Evolutionary conservation across 2,329 filamentous ascomycete genomes (phyloP).

Genomic region (Paramyrothecium sp.): DNA sequence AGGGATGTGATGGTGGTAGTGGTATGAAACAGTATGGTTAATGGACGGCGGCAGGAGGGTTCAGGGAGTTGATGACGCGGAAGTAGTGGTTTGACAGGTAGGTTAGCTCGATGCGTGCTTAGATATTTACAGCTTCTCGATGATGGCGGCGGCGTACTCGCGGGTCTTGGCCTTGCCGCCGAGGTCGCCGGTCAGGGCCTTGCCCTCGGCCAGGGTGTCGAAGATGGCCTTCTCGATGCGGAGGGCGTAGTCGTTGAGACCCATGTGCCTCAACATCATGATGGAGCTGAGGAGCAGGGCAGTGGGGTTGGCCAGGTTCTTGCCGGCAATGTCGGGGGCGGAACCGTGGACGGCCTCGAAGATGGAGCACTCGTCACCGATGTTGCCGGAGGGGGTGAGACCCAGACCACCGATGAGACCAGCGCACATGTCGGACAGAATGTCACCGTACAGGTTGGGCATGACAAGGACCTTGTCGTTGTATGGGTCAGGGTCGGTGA

Average conservation of each 20-base stretch:
- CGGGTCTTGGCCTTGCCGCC: conserved; percentile 94
- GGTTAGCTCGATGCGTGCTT: not conserved
- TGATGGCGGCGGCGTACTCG: conserved; percentile 93
- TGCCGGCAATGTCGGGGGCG: conserved; percentile 93
- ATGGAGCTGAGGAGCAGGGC: conserved; percentile 92
- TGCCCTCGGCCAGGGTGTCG: conserved; percentile 92
- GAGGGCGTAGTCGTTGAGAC: conserved; percentile 76
- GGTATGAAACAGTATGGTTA: too few species aligned
- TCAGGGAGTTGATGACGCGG: not conserved
- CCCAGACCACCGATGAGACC: conserved; percentile 97
- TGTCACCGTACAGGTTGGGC: conserved; percentile 99
- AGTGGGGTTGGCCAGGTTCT: conserved; percentile 95
- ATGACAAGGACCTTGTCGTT: conserved; percentile 98
- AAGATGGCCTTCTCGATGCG: conserved; percentile 95
- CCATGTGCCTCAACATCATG: conserved; percentile 99
- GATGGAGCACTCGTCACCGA: conserved; percentile 98
- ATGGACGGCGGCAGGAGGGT: too few species aligned
- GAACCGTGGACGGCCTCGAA: conserved; percentile 99
- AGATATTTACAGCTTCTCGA: conserved; percentile 58
- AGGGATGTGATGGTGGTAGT: not conserved
- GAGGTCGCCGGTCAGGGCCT: conserved; percentile 91
- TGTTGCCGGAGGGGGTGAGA: conserved; percentile 96
- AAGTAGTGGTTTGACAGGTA: not conserved
- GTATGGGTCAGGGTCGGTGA: conserved; percentile 92
- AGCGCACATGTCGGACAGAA: conserved; percentile 99